These are phyloP conservation scores for Paraphaeosphaeria sporulosa DNA, from an alignment of 2,329 filamentous ascomycete genomes.

Conservation along the genomic window DNA sequence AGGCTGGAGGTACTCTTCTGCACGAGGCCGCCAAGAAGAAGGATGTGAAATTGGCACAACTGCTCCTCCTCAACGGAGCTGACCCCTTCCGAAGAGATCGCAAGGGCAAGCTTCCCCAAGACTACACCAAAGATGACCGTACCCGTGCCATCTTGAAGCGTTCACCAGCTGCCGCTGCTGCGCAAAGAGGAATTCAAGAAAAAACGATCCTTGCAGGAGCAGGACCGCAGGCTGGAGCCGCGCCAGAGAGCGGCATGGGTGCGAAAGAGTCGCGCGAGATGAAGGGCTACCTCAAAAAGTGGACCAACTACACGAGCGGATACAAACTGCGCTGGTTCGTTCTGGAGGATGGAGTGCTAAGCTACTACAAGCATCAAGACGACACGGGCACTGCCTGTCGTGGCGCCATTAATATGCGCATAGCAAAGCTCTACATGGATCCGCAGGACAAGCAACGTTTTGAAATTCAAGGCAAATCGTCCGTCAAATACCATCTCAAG, in stretches of 20 bases:
- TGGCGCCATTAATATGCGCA: conserved; percentile 98
- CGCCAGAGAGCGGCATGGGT: conserved; percentile 67
- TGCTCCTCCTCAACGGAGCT: conserved; percentile 89
- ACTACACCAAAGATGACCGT: conserved; percentile 93
- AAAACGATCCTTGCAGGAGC: conserved; percentile 89
- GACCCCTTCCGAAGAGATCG: conserved; percentile 95
- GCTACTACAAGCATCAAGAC: conserved; percentile 99
- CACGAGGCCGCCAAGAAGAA: conserved; percentile 92
- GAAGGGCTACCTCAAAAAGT: conserved; percentile 99
- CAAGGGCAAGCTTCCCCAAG: conserved; percentile 93
- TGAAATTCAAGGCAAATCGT: conserved; percentile 97
- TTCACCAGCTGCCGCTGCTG: conserved; percentile 91
- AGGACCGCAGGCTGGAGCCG: conserved; percentile 63
- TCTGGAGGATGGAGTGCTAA: conserved; percentile 93
- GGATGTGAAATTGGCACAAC: conserved; percentile 86
- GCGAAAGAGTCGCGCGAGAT: conserved; percentile 93
- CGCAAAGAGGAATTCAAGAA: conserved; percentile 94
- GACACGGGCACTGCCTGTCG: conserved; percentile 95
- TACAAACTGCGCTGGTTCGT: conserved; percentile 99
- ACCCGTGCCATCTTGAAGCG: conserved; percentile 89
- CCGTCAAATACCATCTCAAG: conserved; percentile 97
- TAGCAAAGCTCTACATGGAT: conserved; percentile 94
- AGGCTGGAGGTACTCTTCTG: conserved; percentile 87
- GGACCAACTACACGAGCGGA: conserved; percentile 98
- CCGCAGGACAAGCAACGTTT: conserved; percentile 97